Base-by-base conservation (phyloP, 164 flowering plant genomes). In the Cinnamomum micranthum region DNA sequence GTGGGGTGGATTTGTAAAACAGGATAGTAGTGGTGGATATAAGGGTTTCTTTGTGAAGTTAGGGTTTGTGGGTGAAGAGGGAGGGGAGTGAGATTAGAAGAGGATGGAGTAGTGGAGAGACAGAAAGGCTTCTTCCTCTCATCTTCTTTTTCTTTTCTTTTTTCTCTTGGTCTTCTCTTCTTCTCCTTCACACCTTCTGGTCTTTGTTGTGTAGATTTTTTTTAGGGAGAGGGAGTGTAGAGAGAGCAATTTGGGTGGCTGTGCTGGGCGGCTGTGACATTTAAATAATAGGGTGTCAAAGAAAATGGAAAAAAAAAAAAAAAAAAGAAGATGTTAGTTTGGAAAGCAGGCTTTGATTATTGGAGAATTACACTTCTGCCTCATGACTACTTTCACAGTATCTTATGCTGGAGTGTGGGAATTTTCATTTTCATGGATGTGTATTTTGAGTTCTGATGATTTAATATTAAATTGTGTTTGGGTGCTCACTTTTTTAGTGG, bases 181-280 rank as follows among this genome's bases (percentile, higher is more conserved):
- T 17, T 19, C n/a, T 55, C 60, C n/a, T 55, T 20, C n/a, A 15
- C 17, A 20, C n/a, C 20, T 55, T 55, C 19, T 55, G n/a, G 20
- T 55, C 60, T 55, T 15, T 55, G 60, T 55, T 55, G n/a, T 55
- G 20, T 1, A 55, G 60, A 55, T 15, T 15, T 55, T 55, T 55
- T 55, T 55, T 55, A 55, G 60, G 73, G 81, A 74, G 82, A 82
- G 85, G 79, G 82, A 78, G 84, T 78, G 88, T 80, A 82, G 85
- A 79, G 82, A 78, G 85, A 80, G 88, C 83, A 82, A 86, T 79
- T 73, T 85, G 92, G 89, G 86, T 87, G 93, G 97, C 86, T 87
- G 79, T 81, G 82, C 85, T 84, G 88, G 90, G 90, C 87, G 91
- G 96, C 87, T 82, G 82, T 55, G 81, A 68, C 79, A 82, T 81